Evolutionary conservation across 1,284 basidiomycete species (phyloP).

Genomic region (Sphagnurus paluster): DNA sequence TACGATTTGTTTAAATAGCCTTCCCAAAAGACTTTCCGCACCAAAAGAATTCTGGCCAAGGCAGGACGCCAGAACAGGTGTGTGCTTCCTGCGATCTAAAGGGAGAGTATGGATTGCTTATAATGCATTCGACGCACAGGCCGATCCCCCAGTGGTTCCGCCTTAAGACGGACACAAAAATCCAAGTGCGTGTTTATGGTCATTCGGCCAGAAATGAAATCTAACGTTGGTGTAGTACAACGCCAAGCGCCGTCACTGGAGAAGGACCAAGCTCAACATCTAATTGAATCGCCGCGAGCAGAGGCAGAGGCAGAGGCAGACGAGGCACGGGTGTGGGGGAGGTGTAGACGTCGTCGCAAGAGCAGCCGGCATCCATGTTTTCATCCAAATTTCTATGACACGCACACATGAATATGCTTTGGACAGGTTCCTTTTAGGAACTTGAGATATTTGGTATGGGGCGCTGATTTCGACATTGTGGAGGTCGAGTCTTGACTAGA

Average conservation of each 20-base stretch:
- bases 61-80: conserved; percentile 94
- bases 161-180: conserved; percentile 94
- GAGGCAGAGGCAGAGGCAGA: conserved; percentile 2
- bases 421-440: neutral
- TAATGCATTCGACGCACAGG: conserved; percentile 38
- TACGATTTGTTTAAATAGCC: conserved; percentile 73
- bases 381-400: conserved; percentile 19
- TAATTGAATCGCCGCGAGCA: conserved; percentile 51
- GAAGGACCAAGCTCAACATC: conserved; percentile 93
- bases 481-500: too few relatives aligned
- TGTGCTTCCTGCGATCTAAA: conserved; percentile 27
- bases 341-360: conserved; percentile 4
- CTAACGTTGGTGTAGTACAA: conserved; percentile 73
- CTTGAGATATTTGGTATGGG: neutral
- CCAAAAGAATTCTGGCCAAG: conserved; percentile 97
- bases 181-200: conserved; percentile 74
- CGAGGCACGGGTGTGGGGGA: neutral
- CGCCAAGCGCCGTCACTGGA: conserved; percentile 93
- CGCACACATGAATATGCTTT: conserved; percentile 19
- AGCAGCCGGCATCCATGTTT: conserved; percentile 20
- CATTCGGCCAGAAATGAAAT: conserved; percentile 5
- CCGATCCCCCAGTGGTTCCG: conserved; percentile 99
- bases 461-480: too few relatives aligned
- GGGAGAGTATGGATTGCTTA: conserved; percentile 14
- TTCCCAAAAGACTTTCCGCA: conserved; percentile 97